A percentile compares a stretch with the other conserved stretches of the same genome.
Evolutionary conservation across 768 basidiomycete genomes (phyloP).

Genomic region (Cubamyces lactineus): DNA sequence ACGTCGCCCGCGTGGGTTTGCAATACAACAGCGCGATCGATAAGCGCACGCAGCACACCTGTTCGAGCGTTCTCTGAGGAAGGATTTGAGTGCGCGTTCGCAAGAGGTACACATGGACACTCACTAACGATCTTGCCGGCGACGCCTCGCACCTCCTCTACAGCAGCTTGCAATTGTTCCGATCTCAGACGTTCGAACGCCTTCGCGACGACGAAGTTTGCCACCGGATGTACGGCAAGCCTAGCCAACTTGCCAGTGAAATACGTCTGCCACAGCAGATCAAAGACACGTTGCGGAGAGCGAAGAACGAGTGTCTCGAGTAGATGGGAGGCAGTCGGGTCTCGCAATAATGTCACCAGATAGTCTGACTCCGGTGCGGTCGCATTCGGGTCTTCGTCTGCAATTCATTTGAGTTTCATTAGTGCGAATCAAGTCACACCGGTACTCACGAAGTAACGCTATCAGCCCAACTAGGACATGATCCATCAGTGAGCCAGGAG

Average conservation of each 20-base stretch:
- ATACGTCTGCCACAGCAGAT: slow-evolving; percentile 74
- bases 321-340: slow-evolving; percentile 87
- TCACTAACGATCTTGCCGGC: slow-evolving; percentile 63
- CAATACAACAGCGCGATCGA: slow-evolving; percentile 66
- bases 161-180: slow-evolving; percentile 55
- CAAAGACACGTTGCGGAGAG: slow-evolving; percentile 64
- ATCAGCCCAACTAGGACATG: slow-evolving; percentile 77
- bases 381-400: slow-evolving; percentile 44
- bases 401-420: neutral
- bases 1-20: slow-evolving; percentile 51
- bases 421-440: neutral
- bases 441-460: slow-evolving; percentile 56
- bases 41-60: slow-evolving; percentile 75
- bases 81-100: neutral
- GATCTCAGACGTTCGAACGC: slow-evolving; percentile 66
- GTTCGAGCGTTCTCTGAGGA: slow-evolving; percentile 66
- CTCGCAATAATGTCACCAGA: slow-evolving; percentile 78
- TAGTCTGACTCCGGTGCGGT: slow-evolving; percentile 67
- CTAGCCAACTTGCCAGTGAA: slow-evolving; percentile 73
- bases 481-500: slow-evolving; percentile 79
- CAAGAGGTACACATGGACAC: slow-evolving; percentile 34
- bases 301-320: slow-evolving; percentile 78
- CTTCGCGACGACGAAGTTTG: slow-evolving; percentile 91
- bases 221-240: slow-evolving; percentile 84
- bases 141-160: slow-evolving; percentile 66